phyloP scores from a whole-genome alignment of 352 stramenopile species.

The Globisporangium camurandrum region DNA sequence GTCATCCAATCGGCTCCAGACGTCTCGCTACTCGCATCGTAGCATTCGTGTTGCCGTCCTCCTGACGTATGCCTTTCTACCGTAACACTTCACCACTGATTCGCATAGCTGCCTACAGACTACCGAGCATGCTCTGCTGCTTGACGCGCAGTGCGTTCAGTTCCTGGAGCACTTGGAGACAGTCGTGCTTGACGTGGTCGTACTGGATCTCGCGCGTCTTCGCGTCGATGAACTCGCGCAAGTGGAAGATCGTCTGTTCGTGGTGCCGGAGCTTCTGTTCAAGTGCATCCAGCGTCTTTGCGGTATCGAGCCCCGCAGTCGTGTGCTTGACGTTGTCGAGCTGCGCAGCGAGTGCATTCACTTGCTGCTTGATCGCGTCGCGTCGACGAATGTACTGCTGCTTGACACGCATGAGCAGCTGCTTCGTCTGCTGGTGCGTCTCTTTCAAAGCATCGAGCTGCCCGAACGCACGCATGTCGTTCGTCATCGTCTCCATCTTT shows the following conservation, averaged over 20 bases:
- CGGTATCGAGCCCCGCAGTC: constrained; percentile 64
- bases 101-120: too few species aligned
- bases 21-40: too few species aligned
- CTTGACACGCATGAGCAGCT: constrained; percentile 58
- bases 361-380: constrained; percentile 83
- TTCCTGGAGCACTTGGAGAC: constrained; percentile 60
- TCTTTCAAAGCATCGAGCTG: constrained; percentile 85
- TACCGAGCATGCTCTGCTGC: constrained; percentile 29
- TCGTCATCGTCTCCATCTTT: constrained; percentile 84
- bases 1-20: too few species aligned
- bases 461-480: constrained; percentile 84
- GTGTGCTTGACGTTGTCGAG: constrained; percentile 77
- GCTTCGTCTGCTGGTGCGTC: constrained; percentile 71
- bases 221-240: constrained; percentile 85
- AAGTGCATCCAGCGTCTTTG: constrained; percentile 72
- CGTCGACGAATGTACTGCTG: constrained; percentile 81
- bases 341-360: constrained; percentile 46
- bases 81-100: too few species aligned
- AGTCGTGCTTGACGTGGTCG: constrained; percentile 79
- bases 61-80: too few species aligned
- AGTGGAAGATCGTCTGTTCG: constrained; percentile 90
- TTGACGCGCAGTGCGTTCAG: constrained; percentile 70
- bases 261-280: constrained; percentile 89
- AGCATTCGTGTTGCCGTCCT: too few species aligned
- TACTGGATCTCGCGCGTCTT: constrained; percentile 88